A percentile compares a stretch with the other conserved stretches of the same genome.
Evolutionary conservation across 1,284 basidiomycete genomes (phyloP).

Genomic region (Puccinia polysora): DNA sequence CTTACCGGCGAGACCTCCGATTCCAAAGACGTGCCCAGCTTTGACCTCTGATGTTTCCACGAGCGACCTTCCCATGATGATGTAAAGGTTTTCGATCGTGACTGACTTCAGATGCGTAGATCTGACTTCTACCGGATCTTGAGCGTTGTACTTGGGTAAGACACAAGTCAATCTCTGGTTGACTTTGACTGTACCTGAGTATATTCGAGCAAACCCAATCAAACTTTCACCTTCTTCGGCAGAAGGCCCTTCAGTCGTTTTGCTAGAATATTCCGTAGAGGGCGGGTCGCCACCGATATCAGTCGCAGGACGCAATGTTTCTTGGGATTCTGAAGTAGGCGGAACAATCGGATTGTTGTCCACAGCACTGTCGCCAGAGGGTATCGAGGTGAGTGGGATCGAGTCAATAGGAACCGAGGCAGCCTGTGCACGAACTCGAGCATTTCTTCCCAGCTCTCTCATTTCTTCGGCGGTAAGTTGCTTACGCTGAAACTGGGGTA

Average conservation of each 20-base stretch:
- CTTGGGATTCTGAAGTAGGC: slow-evolving; percentile 34
- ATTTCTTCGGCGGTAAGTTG: slow-evolving; percentile 80
- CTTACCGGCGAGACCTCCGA: slow-evolving; percentile 81
- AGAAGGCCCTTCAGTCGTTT: slow-evolving; percentile 45
- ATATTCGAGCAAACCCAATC: slow-evolving; percentile 87
- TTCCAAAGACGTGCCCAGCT: slow-evolving; percentile 95
- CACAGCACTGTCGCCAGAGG: slow-evolving; percentile 49
- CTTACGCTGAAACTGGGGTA: slow-evolving; percentile 78
- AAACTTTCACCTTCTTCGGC: slow-evolving; percentile 61
- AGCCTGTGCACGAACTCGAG: slow-evolving; percentile 54
- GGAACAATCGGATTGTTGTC: background rate
- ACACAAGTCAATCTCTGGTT: slow-evolving; percentile 69
- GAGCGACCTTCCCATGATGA: slow-evolving; percentile 97
- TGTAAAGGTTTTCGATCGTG: slow-evolving; percentile 73
- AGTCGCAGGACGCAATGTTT: slow-evolving; percentile 18
- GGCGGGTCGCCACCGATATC: slow-evolving; percentile 40
- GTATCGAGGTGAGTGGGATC: slow-evolving; percentile 45
- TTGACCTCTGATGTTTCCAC: slow-evolving; percentile 73
- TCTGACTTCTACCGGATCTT: slow-evolving; percentile 62
- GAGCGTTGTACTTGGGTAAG: slow-evolving; percentile 81
- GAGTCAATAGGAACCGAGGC: slow-evolving; percentile 50
- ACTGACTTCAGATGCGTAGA: slow-evolving; percentile 64
- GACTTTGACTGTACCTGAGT: slow-evolving; percentile 74
- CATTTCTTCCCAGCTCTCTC: slow-evolving; percentile 66
- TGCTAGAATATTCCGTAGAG: background rate